phyloP scores from a whole-genome alignment of 164 flowering plant species.

The Cinnamomum chago region DNA sequence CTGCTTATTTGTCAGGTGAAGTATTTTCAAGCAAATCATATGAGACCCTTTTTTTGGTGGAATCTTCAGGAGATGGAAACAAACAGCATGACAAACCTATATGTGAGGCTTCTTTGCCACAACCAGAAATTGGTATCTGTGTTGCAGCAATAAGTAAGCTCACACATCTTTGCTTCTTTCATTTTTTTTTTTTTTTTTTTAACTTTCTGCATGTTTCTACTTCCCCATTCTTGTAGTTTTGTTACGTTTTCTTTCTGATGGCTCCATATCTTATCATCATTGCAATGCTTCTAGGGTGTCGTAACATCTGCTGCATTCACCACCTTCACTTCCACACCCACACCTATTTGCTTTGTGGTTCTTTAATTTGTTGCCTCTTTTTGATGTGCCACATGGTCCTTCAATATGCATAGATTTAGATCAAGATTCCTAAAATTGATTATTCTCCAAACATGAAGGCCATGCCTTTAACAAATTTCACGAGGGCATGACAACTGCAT shows the following conservation, averaged over 20 bases:
- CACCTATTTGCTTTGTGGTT: background rate
- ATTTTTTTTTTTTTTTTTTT: no score
- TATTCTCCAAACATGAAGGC: no score
- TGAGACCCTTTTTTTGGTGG: background rate
- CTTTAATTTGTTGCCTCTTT: background rate
- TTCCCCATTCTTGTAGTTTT: background rate
- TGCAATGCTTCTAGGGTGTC: background rate
- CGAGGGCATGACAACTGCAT: no score
- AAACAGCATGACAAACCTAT: background rate
- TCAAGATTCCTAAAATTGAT: no score
- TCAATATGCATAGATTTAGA: no score
- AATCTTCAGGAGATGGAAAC: background rate
- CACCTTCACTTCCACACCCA: background rate
- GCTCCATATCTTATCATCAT: background rate
- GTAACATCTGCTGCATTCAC: no score
- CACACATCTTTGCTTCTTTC: background rate
- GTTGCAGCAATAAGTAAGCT: background rate
- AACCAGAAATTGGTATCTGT: background rate
- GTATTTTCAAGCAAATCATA: background rate
- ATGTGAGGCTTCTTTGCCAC: background rate
- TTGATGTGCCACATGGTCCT: background rate
- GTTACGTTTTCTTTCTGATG: background rate
- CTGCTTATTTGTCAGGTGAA: background rate
- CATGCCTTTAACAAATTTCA: no score
- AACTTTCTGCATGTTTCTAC: background rate